Base-by-base conservation (phyloP, 2,329 filamentous ascomycete species). In the Colletotrichum plurivorum region DNA sequence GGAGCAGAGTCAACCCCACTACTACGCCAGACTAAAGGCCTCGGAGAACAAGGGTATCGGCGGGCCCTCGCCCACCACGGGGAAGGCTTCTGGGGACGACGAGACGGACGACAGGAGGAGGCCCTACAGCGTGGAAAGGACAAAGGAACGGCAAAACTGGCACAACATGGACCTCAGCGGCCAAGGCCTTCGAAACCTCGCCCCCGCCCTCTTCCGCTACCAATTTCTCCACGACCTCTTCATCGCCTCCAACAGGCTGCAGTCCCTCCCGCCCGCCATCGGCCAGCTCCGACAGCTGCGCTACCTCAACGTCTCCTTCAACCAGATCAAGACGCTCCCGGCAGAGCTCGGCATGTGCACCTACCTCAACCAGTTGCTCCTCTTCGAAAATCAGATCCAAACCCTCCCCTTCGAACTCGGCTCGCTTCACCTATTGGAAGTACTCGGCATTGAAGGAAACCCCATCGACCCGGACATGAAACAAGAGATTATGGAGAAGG, bases 341-440 rank as follows among this genome's bases (percentile, higher is more conserved):
- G 89, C 93, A 22, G 95, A 99, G 83, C 90, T 99, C 70, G 96
- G 96, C 77, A 99, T 98, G 95, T 94, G 97, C 75, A 96, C 95
- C 31, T 96, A 95, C 74, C 85, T 99, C 63, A 94, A 94, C 81
- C 91, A 93, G 73, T 86, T 99, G 5, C 84, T 95, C 31, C 85
- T 98, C 2, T 98, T 97, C 79, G 94, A 97, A 83, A 99, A 99
- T 80, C 88, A 93, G 71, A 92, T 99, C 63, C 89, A 89, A 70
- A 91, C 89, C 22, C 85, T 99, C 27, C 96, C 96, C 1, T 92
- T 87, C 75, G 95, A 98, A 79, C 84, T 99, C 69, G 96, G 96
- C 8, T 96, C 94, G 36, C 85, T 99, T 18, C 95, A 95, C 80
- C 90, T 94, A 71, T 82, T 99, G 73, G 94, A 98, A 71, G 90